Base-by-base conservation (phyloP, 169 alveolate genomes). In the Plasmodium cynomolgi region DNA sequence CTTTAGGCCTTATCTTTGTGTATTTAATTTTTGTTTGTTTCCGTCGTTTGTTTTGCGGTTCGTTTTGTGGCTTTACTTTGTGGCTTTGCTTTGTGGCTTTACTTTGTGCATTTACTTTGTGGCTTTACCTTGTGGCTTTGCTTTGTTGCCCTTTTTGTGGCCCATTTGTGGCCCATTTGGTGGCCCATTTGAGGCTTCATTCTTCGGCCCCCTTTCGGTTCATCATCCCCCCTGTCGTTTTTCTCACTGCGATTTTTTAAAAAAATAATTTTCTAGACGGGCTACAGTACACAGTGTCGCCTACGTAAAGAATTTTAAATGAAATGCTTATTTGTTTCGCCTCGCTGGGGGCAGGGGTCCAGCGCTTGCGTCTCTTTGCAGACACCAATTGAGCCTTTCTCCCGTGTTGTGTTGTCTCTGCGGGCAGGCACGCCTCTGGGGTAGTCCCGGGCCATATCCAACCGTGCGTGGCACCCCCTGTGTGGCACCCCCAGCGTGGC, bases 1-100 rank as follows among this genome's bases (percentile, higher is more conserved):
- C 82, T 72, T 62, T 73, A 71, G 91, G 58, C 68, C 75, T 68
- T 56, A 41, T 56, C 7, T 81, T 39, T 84, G 34, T 84, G n/a
- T 44, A 72, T 84, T 23, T 68, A 72, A 58, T 84, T 29, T 84
- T 77, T 75, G 83, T 68, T 68, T 68, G 13, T 26, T 68, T 71
- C 23, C 13, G 62, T 50, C 23, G 23, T 50, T 50, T 50, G 62
- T 50, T 15, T 50, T 13, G 62, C 8, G 23, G 20, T 50, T 15
- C 62, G 23, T 50, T 50, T 50, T 9, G 56, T 11, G 56, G 11
- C 56, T 13, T 37, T 37, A 37, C 7, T 33, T 41, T 31, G 73
- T 50, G 37, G 73, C 80, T 31, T 33, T 84, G 29, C 23, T 20
- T 54, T 54, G 20, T 54, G 13, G 29, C 5, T 26, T 33, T 80